Evolutionary conservation across 306 rosid genomes (phyloP).

Genomic region (Cajanus cajan): DNA sequence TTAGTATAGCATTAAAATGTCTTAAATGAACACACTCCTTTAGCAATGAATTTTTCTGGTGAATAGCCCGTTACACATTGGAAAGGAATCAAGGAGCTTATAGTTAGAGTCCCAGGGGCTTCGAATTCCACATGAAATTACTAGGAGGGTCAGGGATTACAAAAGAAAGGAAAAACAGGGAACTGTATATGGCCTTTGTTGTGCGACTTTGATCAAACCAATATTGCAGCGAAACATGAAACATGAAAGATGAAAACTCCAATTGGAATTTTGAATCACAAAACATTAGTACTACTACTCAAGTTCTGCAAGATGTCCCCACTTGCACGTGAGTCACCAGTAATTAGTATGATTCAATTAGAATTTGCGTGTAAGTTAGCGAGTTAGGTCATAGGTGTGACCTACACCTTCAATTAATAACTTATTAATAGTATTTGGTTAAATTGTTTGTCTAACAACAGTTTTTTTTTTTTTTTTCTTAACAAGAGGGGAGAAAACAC

Average conservation of each 20-base stretch:
- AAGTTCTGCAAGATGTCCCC: conserved; percentile 8
- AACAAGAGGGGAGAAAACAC: too few relatives aligned
- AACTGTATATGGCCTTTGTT: not conserved
- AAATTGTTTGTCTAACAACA: too few relatives aligned
- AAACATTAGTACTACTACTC: not conserved
- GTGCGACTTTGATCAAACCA: not conserved
- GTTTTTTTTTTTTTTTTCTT: too few relatives aligned
- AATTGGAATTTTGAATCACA: not conserved
- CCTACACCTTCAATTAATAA: too few relatives aligned
- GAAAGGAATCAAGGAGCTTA: not conserved
- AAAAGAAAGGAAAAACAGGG: not conserved
- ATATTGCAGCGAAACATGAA: not conserved
- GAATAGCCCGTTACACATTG: not conserved
- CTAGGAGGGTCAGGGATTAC: not conserved
- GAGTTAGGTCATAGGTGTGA: too few relatives aligned
- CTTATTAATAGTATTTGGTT: too few relatives aligned
- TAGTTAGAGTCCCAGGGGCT: not conserved
- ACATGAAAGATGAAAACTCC: not conserved
- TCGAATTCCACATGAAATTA: not conserved
- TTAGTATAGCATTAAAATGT: not conserved
- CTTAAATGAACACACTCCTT: not conserved
- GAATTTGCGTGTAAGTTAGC: too few relatives aligned
- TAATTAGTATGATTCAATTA: not conserved
- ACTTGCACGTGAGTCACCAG: conserved; percentile 35
- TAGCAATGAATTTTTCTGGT: not conserved